phyloP scores from a whole-genome alignment of 768 basidiomycete genomes.

The Macrolepiota fuliginosa region DNA sequence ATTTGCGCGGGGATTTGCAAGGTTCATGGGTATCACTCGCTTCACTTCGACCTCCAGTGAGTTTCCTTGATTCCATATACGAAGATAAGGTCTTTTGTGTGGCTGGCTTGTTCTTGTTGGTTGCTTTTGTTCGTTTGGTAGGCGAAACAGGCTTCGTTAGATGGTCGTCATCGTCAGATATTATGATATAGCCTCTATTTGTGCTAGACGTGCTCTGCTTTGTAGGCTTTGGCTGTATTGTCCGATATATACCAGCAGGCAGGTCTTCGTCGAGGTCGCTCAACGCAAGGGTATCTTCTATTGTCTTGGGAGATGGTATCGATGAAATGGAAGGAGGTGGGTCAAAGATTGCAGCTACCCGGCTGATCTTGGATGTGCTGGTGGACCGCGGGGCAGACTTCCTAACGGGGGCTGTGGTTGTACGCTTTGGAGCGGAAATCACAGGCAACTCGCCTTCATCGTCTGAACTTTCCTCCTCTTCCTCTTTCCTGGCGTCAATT shows the following conservation, averaged over 20 bases:
- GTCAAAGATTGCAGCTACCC: neutral
- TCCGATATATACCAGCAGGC: neutral
- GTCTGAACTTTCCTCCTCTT: conserved; percentile 1
- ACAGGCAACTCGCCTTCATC: conserved; percentile 5
- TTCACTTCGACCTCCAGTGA: neutral
- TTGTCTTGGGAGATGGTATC: neutral
- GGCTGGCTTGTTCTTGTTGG: neutral
- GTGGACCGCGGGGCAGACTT: neutral
- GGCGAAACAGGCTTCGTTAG: neutral
- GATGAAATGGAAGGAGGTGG: neutral
- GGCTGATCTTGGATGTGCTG: neutral
- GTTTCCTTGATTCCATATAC: neutral
- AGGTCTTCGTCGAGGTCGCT: conserved; percentile 6
- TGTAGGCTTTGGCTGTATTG: neutral
- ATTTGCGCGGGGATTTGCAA: conserved; percentile 16
- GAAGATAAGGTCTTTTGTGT: neutral
- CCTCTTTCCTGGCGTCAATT: neutral
- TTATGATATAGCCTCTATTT: conserved; percentile 2
- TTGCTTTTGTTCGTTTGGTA: neutral
- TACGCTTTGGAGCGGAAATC: neutral
- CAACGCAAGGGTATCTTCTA: neutral
- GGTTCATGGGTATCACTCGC: neutral
- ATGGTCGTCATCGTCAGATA: conserved; percentile 4
- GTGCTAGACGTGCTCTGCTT: neutral
- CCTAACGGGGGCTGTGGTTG: neutral